phyloP scores from a whole-genome alignment of 306 rosid species.

The Prunus salicina region DNA sequence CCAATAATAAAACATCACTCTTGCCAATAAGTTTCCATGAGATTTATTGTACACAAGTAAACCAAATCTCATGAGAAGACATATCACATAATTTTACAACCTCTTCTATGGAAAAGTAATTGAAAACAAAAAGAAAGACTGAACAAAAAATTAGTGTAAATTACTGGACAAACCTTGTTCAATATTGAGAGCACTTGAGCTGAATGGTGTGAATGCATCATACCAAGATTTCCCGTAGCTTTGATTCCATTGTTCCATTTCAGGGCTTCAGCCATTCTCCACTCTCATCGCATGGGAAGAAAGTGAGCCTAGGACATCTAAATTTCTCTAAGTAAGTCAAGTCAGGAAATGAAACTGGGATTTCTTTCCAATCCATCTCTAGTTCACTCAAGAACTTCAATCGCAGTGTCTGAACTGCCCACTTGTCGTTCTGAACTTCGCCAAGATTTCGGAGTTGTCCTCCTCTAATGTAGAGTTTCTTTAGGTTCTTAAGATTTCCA shows the following conservation, averaged over 20 bases:
- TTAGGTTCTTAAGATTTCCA: not conserved
- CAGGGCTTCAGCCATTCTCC: not conserved
- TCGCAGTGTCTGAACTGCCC: constrained; percentile 3
- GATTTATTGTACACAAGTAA: too few species aligned
- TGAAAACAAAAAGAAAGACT: too few species aligned
- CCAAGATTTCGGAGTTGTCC: constrained; percentile 2
- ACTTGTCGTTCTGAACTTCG: too few species aligned
- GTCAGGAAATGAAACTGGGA: not conserved
- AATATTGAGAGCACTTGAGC: not conserved
- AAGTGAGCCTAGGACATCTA: constrained; percentile 16
- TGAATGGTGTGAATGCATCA: not conserved
- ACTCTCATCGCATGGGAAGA: constrained; percentile 11
- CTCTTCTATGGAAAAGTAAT: too few species aligned
- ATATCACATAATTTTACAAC: too few species aligned
- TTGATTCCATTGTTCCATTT: not conserved
- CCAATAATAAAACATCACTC: too few species aligned
- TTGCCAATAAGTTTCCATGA: too few species aligned
- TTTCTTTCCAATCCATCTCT: constrained; percentile 1
- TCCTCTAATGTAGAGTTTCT: constrained; percentile 18
- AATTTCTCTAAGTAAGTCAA: constrained; percentile 13
- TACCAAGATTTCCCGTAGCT: not conserved
- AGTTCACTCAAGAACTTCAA: constrained; percentile 16
- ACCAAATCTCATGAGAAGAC: too few species aligned
- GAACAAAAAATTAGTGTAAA: too few species aligned
- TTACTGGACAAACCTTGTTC: too few species aligned